These are phyloP conservation scores for Tolypocladium tropicale DNA, from an alignment of 2,329 filamentous ascomycete species.

Conservation along the genomic window DNA sequence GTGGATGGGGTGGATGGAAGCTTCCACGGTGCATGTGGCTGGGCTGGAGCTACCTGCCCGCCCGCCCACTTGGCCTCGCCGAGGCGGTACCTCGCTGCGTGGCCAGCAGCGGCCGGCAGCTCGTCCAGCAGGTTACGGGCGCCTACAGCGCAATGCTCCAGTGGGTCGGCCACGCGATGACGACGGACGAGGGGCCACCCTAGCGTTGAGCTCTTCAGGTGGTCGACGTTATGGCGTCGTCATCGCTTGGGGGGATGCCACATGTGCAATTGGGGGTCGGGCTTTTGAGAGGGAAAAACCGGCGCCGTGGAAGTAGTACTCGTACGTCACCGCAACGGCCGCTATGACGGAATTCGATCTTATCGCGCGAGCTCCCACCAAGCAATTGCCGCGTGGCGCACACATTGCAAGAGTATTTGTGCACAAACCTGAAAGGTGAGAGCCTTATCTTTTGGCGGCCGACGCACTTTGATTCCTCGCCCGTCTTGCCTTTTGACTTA, in stretches of 20 bases:
- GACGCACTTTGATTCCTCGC: no score
- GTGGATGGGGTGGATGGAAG: neutral
- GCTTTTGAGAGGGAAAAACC: no score
- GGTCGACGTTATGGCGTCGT: neutral
- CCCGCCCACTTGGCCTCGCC: no score
- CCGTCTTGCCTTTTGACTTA: no score
- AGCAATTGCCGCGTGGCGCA: neutral
- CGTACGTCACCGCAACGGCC: neutral
- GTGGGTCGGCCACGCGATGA: neutral
- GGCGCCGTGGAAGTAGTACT: no score
- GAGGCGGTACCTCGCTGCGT: no score
- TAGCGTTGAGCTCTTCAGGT: neutral
- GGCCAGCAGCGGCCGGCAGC: neutral
- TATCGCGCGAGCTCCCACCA: neutral
- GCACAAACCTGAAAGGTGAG: no score
- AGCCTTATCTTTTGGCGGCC: no score
- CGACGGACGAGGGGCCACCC: neutral
- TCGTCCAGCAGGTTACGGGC: neutral
- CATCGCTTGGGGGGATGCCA: no score
- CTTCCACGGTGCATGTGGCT: neutral
- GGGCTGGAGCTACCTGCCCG: neutral
- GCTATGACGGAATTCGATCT: neutral
- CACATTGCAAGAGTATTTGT: no score
- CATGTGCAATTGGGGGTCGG: no score
- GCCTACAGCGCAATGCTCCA: neutral